Base-by-base conservation (phyloP, 73 alveolate genomes). In the Paramecium pentaurelia region DNA sequence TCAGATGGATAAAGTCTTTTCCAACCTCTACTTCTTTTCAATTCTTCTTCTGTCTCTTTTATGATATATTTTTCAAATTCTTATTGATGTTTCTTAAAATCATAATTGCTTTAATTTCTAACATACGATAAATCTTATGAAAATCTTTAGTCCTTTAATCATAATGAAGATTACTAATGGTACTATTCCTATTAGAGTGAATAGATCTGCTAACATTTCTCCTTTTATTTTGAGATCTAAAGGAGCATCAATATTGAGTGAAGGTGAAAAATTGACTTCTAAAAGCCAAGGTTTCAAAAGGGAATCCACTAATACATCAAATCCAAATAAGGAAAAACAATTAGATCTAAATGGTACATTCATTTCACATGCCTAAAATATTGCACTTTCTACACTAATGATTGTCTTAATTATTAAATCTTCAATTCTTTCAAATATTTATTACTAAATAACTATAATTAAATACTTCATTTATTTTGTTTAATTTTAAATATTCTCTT, bases 301-400 rank as follows among this genome's bases (percentile, higher is more conserved):
- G 14, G 96, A 97, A 89, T 96, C 99, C 36, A 98, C 95, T 60
- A 98, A 83, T 10, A 98, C 94, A 93, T 98, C 99, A 73, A 97
- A 97, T n/a, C 99, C 99, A 71, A 20, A 95, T 90, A 28, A 96
- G 98, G 97, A 98, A 96, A 97, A 97, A 70, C 98, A 96, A 93
- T 95, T 97, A 77, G 97, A 93, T 77, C 95, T 93, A 75, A 84
- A 70, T 22, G 96, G 96, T 5, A 94, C 97, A 73, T 59, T 86
- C 96, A 91, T 96, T 94, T 97, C 97, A 51, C 95, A 88, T 0
- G 98, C 96, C 68, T 92, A 93, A 38, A 86, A 86, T 51, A 96
- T 88, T 20, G 92, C 93, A 18, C 94, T 93, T 73, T 95, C 98
- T 16, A 96, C 96, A 11, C 98, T 88, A 30, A 97, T 80, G 32